Conservation (phyloP, 176 grass and related monocot genomes). For the Hsuehochloa calcarea region DNA sequence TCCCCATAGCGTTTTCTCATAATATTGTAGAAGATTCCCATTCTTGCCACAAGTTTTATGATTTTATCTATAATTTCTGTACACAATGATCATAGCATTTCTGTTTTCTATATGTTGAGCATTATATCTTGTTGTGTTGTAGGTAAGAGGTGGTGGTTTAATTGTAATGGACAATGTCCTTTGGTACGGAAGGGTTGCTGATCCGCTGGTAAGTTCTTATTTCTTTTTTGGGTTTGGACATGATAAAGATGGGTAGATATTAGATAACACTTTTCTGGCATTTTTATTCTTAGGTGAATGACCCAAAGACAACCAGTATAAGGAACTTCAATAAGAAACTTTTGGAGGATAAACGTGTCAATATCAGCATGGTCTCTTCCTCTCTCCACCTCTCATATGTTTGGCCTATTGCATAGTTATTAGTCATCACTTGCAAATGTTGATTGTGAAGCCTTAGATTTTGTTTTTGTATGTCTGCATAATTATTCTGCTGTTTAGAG, state of each 20-base stretch:
- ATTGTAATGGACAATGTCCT: conserved; percentile 98
- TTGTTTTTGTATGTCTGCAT: not conserved
- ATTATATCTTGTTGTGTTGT: conserved; percentile 14
- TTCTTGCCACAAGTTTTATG: not conserved
- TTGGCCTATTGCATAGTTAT: not conserved
- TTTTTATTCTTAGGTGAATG: conserved; percentile 64
- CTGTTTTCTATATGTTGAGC: not conserved
- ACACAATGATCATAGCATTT: not conserved
- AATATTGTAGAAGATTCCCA: not conserved
- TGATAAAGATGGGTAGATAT: not conserved
- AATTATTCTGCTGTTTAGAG: conserved; percentile 1
- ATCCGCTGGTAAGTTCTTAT: conserved; percentile 55
- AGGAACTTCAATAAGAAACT: conserved; percentile 93
- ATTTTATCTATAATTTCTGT: not conserved
- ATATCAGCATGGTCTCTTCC: conserved; percentile 72
- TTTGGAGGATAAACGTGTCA: conserved; percentile 76
- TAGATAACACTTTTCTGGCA: conserved; percentile 2
- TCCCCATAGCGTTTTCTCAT: not conserved
- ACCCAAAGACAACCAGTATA: conserved; percentile 78
- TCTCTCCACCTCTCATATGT: not conserved
- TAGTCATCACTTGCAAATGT: conserved; percentile 5
- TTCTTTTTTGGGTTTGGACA: not conserved
- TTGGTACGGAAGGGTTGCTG: conserved; percentile 91
- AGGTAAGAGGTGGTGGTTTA: conserved; percentile 86
- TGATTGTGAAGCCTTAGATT: not conserved